Evolutionary conservation across 1,139 yeast genomes (phyloP).

Genomic region (Keqinozyma sinolaborantium): DNA sequence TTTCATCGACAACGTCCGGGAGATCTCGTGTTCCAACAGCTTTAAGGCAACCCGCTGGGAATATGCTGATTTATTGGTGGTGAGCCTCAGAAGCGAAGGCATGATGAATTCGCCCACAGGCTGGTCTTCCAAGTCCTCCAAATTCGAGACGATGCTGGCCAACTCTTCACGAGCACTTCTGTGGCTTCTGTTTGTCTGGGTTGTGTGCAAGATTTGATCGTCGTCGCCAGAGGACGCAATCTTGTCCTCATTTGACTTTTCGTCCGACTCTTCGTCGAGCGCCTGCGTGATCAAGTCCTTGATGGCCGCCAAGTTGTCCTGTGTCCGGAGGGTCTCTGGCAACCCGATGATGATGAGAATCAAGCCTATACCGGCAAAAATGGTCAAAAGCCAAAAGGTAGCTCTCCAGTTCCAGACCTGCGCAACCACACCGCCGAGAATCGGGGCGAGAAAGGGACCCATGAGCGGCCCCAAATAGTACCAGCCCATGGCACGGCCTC

Average conservation of each 20-base stretch:
- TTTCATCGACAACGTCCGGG: slow-evolving; percentile 12
- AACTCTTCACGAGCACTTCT: background rate
- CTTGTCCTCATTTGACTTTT: slow-evolving; percentile 15
- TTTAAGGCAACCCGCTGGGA: slow-evolving; percentile 27
- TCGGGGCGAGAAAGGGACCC: slow-evolving; percentile 81
- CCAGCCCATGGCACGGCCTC: slow-evolving; percentile 80
- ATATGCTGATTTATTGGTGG: slow-evolving; percentile 33
- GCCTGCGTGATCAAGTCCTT: slow-evolving; percentile 31
- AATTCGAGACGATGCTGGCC: slow-evolving; percentile 1
- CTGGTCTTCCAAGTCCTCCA: slow-evolving; percentile 18
- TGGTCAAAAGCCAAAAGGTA: slow-evolving; percentile 81
- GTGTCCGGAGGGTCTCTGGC: slow-evolving; percentile 73
- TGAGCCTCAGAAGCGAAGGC: slow-evolving; percentile 34
- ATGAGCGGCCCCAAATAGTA: slow-evolving; percentile 78
- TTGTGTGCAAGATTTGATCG: background rate
- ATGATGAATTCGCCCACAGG: slow-evolving; percentile 33
- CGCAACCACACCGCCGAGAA: slow-evolving; percentile 75
- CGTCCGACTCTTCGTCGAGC: slow-evolving; percentile 11
- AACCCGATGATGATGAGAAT: slow-evolving; percentile 49
- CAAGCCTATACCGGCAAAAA: slow-evolving; percentile 55
- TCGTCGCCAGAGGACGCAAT: slow-evolving; percentile 4
- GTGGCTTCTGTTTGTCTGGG: background rate
- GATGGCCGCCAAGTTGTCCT: slow-evolving; percentile 49
- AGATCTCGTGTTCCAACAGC: slow-evolving; percentile 18
- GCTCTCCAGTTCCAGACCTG: slow-evolving; percentile 84